Evolutionary conservation across 306 rosid genomes (phyloP), one percentile per base, ranked within the genome.

Genomic region (Sesbania bispinosa): DNA sequence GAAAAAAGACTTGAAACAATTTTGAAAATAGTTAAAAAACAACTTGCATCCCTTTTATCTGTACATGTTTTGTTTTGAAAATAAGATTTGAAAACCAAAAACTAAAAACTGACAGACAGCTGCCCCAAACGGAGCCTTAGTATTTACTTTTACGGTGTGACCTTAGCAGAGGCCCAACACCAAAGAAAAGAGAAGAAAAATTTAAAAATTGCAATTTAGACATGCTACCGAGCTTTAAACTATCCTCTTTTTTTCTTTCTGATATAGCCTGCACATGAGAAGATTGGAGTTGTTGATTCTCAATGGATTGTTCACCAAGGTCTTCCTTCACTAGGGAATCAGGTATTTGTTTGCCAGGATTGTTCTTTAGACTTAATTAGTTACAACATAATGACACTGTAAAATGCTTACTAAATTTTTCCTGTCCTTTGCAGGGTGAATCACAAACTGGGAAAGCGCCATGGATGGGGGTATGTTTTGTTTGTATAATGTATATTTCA

Each of bases 251-350:
- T 64, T 14, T 39, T 55, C 43, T 64, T 33, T 20, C 18, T 65
- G 38, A 79, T 75, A 42, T 81, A 95, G 99, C 97, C 99, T 41
- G 96, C 97, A 0, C 96, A 95, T 62, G 97, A 95, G 83, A 95
- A 95, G 88, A 91, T 95, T 18, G 99, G 99, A 75, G 99, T 95
- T 52, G 96, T 95, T 70, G 99, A 95, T 85, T 75, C 97, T 67
- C 97, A 95, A 75, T 95, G 99, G 99, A 91, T 95, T 61, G 84
- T 91, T 73, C 99, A 95, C 71, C 99, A 95, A 85, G 79, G 87
- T 29, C 85, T 91, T 82, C 99, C 99, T 11, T 80, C 99, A 2
- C 93, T 95, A 35, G 97, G 96, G 74, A 86, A 59, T 79, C 99
- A 91, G 99, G 99, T 94, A 83, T 45, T 24, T 29, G 11, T 45